Evolutionary conservation across 768 basidiomycete species (phyloP).

Genomic region (Crepidotus variabilis): DNA sequence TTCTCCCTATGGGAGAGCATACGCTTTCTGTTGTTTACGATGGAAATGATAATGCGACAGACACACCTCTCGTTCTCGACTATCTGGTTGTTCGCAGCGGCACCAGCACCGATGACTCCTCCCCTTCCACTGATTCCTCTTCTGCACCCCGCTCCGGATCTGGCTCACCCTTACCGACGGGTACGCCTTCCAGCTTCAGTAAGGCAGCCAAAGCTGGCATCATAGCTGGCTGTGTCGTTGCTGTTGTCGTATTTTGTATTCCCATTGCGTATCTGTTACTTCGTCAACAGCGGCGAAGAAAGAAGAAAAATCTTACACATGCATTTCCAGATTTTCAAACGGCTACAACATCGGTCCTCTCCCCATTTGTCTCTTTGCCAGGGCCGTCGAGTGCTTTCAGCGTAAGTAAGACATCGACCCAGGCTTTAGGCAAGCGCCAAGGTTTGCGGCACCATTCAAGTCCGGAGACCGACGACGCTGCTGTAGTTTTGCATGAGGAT

Average conservation of each 20-base stretch:
- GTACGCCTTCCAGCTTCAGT: neutral
- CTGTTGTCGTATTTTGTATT: neutral
- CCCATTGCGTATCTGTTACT: neutral
- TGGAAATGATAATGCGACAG: conserved; percentile 6
- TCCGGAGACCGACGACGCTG: too few species aligned
- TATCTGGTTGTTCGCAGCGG: conserved; percentile 10
- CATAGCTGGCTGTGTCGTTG: neutral
- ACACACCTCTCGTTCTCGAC: conserved; percentile 5
- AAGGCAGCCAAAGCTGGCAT: neutral
- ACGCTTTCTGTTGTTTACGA: conserved; percentile 8
- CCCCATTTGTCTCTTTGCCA: neutral
- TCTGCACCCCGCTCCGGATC: too few species aligned
- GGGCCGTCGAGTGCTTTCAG: neutral
- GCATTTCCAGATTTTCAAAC: neutral
- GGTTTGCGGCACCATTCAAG: neutral
- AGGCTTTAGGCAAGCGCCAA: neutral
- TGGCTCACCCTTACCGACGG: neutral
- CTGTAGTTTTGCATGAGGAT: neutral
- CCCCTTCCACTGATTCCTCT: neutral
- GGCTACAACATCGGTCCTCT: neutral
- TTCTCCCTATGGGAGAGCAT: conserved; percentile 6
- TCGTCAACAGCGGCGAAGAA: neutral
- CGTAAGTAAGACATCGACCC: neutral
- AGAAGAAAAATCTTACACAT: neutral
- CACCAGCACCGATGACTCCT: neutral